Base-by-base conservation (phyloP, 108 stramenopile species). In the Aurantiochytrium sp. region DNA sequence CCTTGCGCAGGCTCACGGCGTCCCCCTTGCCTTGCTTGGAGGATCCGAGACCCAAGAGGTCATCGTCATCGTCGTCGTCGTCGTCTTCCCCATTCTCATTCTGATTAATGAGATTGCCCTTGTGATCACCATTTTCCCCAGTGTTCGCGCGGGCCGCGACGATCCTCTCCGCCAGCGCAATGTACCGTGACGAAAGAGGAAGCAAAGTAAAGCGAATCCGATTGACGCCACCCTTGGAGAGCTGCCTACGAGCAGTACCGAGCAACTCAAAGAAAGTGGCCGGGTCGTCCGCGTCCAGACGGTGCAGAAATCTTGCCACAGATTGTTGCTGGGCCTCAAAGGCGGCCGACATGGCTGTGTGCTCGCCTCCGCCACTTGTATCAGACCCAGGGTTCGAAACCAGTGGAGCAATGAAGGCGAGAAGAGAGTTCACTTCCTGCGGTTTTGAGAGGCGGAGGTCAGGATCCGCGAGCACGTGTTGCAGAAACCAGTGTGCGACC, bases 261-360 rank as follows among this genome's bases (percentile, higher is more conserved):
- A 97, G 90, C 91, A 97, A 95, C 91, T 95, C 93, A 90, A 96
- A 97, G 42, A 94, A 89, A 12, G 92, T 89, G 93, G 98, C 97
- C 19, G 97, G 97, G 89, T 98, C 97, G 18, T 93, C 91, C 72
- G 94, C 90, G 23, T 95, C 73, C 88, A 98, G 89, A 49, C 97
- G 91, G 91, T 98, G 97, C 44, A 98, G 92, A 6, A 99, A 89
- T 58, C 96, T 96, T 44, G 97, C 97, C n/a, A 98, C 95, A 64
- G 97, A 88, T 5, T 93, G 92, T 89, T 96, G 96, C 59, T 97
- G 96, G 90, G 96, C 94, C 45, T 87, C 91, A 92, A 91, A 60
- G 59, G 88, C 88, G 88, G 91, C 92, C 88, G 72, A 64, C 25
- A 72, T 53, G 53, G 89, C 91, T 55, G 83, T 23, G 44, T 21